These are phyloP conservation scores for Cubamyces lactineus DNA, from an alignment of 768 basidiomycete species.

Conservation along the genomic window DNA sequence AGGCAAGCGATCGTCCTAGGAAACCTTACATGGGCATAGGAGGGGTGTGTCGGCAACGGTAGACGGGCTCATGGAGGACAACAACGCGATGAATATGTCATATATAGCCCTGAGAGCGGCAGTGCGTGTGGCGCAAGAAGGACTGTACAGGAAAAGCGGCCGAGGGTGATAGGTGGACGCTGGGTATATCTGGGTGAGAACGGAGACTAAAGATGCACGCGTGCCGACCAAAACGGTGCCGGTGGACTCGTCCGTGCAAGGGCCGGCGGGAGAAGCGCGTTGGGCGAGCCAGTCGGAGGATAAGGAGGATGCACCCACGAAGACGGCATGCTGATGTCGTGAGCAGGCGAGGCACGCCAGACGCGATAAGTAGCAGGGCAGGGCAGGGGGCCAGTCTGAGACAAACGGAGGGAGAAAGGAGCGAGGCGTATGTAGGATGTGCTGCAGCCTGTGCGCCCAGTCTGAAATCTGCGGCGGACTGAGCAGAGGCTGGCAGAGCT, in stretches of 20 bases:
- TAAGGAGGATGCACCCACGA: neutral
- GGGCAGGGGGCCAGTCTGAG: neutral
- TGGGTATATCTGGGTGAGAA: constrained; percentile 12
- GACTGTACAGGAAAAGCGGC: neutral
- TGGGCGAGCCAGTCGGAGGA: constrained; percentile 9
- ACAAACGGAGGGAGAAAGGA: too few relatives aligned
- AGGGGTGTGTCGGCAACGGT: constrained; percentile 10
- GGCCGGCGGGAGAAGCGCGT: constrained; percentile 2
- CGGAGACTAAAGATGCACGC: constrained; percentile 4
- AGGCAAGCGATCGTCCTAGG: neutral
- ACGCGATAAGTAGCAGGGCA: neutral
- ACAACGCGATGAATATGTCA: neutral
- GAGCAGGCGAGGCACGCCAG: constrained; percentile 12
- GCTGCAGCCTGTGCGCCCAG: neutral
- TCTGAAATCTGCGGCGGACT: neutral
- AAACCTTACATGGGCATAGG: constrained; percentile 2
- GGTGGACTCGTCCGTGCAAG: constrained; percentile 7
- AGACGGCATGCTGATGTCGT: constrained; percentile 13
- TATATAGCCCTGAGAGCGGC: constrained; percentile 21
- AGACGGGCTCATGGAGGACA: neutral
- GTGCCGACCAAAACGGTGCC: constrained; percentile 10
- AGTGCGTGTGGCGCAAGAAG: neutral
- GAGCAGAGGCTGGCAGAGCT: neutral
- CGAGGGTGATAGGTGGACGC: constrained; percentile 13
- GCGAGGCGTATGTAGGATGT: too few relatives aligned